These are phyloP conservation scores for Xanthoconium separans DNA, from an alignment of 1,284 basidiomycete genomes.

Conservation along the genomic window DNA sequence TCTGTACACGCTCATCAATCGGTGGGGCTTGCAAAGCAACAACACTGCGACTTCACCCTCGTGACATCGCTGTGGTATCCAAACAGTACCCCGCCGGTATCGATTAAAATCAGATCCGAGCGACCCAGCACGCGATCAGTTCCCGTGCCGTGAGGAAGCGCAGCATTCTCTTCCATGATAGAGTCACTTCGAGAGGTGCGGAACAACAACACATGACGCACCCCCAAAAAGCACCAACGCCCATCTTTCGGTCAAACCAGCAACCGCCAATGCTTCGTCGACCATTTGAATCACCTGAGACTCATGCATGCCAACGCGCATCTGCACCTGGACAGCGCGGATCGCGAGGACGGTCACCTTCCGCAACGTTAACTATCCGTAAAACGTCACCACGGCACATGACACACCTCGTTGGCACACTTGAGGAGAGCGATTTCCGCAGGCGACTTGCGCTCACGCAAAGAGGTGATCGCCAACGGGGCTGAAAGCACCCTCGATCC, in stretches of 20 bases:
- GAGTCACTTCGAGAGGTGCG: slow-evolving; percentile 5
- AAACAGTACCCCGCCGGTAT: slow-evolving; percentile 68
- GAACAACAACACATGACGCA: slow-evolving; percentile 34
- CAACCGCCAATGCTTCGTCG: slow-evolving; percentile 49
- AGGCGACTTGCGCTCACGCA: slow-evolving; percentile 73
- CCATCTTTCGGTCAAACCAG: slow-evolving; percentile 58
- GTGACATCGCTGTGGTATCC: slow-evolving; percentile 81
- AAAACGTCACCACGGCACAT: neutral
- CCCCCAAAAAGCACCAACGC: slow-evolving; percentile 79
- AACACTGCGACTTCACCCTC: slow-evolving; percentile 46
- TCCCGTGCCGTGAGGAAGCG: slow-evolving; percentile 80
- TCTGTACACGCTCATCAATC: slow-evolving; percentile 42
- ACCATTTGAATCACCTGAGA: slow-evolving; percentile 63
- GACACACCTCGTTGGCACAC: slow-evolving; percentile 75
- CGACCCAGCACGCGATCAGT: slow-evolving; percentile 58
- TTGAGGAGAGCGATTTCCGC: slow-evolving; percentile 71
- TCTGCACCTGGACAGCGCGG: slow-evolving; percentile 57
- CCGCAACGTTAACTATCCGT: slow-evolving; percentile 1
- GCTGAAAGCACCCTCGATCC: slow-evolving; percentile 44
- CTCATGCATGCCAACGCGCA: slow-evolving; percentile 76
- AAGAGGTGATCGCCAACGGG: slow-evolving; percentile 51
- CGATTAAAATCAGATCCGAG: slow-evolving; percentile 76
- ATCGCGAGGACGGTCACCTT: slow-evolving; percentile 78
- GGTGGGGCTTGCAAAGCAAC: neutral
- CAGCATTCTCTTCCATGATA: slow-evolving; percentile 66